Percentiles rank a stretch among this genome's conserved stretches.
These are phyloP conservation scores for Saccharomycopsis synnaedendra DNA, from an alignment of 805 yeast genomes.

Conservation along the genomic window DNA sequence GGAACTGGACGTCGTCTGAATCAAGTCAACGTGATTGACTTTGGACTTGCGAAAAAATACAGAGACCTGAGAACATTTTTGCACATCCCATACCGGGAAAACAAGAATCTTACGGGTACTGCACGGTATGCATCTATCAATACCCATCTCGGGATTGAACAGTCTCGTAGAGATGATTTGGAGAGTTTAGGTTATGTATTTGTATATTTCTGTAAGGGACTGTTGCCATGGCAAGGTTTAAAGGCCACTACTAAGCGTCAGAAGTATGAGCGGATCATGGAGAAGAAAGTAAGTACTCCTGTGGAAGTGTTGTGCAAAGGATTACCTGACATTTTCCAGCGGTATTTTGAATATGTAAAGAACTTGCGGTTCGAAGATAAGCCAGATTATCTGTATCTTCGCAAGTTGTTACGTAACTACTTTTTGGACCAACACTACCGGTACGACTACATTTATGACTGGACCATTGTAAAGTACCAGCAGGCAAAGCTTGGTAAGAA, in stretches of 20 bases:
- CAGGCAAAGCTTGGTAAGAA: conserved; percentile 29
- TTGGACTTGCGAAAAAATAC: conserved; percentile 87
- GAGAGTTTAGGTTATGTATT: conserved; percentile 92
- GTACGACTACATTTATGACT: conserved; percentile 91
- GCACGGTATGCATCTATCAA: conserved; percentile 94
- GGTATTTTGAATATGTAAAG: conserved; percentile 80
- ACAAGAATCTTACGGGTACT: conserved; percentile 93
- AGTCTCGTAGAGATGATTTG: conserved; percentile 90
- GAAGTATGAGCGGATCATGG: conserved; percentile 93
- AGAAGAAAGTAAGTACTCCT: conserved; percentile 85
- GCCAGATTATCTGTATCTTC: conserved; percentile 85
- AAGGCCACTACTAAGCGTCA: conserved; percentile 96
- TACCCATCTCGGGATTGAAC: conserved; percentile 95
- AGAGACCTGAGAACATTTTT: conserved; percentile 89
- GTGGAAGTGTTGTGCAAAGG: conserved; percentile 83
- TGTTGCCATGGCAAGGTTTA: conserved; percentile 97
- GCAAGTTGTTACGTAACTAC: conserved; percentile 82
- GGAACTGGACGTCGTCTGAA: conserved; percentile 91
- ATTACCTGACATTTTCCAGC: conserved; percentile 80
- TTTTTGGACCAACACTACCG: conserved; percentile 80
- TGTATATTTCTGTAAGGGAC: conserved; percentile 89
- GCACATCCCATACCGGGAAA: conserved; percentile 94
- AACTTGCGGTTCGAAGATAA: conserved; percentile 90
- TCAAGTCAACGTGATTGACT: conserved; percentile 88
- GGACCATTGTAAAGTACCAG: conserved; percentile 82